A percentile compares a stretch with the other conserved stretches of the same genome.
Evolutionary conservation across 306 rosid species (phyloP).

Genomic region (Prunus dulcis): DNA sequence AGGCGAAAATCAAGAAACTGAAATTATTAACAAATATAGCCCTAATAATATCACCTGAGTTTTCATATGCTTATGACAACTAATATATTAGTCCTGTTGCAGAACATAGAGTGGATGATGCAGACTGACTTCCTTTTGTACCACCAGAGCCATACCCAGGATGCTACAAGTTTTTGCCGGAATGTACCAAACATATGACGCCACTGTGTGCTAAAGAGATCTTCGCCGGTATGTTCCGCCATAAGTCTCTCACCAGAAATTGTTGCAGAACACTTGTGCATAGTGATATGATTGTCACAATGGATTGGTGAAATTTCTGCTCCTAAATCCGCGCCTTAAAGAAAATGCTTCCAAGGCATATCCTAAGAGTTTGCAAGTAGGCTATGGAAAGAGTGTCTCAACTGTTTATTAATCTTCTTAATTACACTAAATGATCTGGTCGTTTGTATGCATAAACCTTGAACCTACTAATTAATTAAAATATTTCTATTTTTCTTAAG

Average conservation of each 20-base stretch:
- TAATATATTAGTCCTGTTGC: too few relatives aligned
- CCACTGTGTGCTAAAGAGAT: neutral
- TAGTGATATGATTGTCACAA: neutral
- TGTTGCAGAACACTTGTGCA: neutral
- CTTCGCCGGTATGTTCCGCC: neutral
- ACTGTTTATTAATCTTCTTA: neutral
- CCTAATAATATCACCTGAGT: too few relatives aligned
- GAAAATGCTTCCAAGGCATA: neutral
- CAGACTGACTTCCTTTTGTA: too few relatives aligned
- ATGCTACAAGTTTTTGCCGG: neutral
- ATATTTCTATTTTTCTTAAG: too few relatives aligned
- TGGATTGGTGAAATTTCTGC: neutral
- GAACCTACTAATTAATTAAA: too few relatives aligned
- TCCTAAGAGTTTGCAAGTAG: neutral
- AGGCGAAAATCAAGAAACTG: too few relatives aligned
- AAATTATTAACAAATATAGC: too few relatives aligned
- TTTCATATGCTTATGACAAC: too few relatives aligned
- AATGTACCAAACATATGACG: neutral
- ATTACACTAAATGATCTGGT: too few relatives aligned
- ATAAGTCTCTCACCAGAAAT: neutral
- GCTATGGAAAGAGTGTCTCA: neutral
- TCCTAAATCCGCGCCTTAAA: neutral
- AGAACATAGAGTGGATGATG: too few relatives aligned
- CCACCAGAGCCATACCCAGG: constrained; percentile 2
- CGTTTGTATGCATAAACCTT: too few relatives aligned